These are phyloP conservation scores for Diutina sp. DNA, from an alignment of 1,139 yeast species.

Conservation along the genomic window DNA sequence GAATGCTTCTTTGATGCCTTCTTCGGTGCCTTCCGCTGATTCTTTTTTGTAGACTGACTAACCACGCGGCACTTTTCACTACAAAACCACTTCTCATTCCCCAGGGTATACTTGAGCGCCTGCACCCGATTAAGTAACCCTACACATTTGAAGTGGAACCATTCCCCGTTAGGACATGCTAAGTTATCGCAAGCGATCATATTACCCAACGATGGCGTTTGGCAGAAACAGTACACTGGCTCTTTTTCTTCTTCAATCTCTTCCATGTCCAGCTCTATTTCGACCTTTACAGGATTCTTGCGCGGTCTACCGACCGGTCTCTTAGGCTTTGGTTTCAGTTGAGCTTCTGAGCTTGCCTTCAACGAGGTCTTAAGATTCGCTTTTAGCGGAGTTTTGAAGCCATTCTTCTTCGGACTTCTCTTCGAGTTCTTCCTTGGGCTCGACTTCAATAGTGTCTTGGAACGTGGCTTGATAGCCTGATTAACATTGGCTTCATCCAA, in stretches of 20 bases:
- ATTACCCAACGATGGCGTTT: conserved; percentile 31
- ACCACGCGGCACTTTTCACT: conserved; percentile 19
- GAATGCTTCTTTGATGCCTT: neutral
- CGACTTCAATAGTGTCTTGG: too few species aligned
- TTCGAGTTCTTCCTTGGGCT: too few species aligned
- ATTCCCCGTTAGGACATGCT: conserved; percentile 32
- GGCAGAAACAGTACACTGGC: conserved; percentile 27
- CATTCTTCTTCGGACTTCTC: too few species aligned
- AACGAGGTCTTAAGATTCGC: neutral
- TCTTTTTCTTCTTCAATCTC: conserved; percentile 12
- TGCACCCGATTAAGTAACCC: conserved; percentile 28
- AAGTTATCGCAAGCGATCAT: conserved; percentile 37
- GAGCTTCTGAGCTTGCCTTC: neutral
- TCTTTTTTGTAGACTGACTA: neutral
- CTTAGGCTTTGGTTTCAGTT: neutral
- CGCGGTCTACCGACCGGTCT: neutral
- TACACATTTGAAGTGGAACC: conserved; percentile 39
- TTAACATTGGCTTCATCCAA: neutral
- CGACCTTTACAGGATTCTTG: neutral
- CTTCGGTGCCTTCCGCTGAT: too few species aligned
- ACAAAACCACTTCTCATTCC: conserved; percentile 27
- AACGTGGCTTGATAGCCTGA: too few species aligned
- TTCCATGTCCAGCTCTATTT: neutral
- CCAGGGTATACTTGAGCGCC: conserved; percentile 22
- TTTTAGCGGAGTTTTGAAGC: too few species aligned